Conservation (phyloP, 75 land plant genomes). For the Adiantum capillusveneris region DNA sequence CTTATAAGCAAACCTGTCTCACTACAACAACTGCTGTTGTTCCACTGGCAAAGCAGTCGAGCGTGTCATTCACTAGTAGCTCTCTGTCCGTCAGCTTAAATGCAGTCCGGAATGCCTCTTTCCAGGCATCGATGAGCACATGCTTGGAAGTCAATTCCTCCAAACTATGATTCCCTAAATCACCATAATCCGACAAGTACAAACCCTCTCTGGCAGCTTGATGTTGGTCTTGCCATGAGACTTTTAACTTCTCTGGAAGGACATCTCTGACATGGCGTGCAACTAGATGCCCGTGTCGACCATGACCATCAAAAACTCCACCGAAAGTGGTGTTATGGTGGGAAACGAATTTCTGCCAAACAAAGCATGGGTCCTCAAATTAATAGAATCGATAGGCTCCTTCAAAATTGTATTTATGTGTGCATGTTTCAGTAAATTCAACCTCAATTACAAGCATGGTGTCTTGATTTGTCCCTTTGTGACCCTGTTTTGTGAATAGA, state of each 20-base stretch:
- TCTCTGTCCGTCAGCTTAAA: constrained; percentile 24
- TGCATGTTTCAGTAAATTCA: background rate
- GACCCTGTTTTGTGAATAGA: too few species aligned
- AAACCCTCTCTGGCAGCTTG: background rate
- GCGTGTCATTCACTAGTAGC: constrained; percentile 18
- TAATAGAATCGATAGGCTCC: background rate
- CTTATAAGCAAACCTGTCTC: constrained; percentile 14
- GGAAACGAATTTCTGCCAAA: constrained; percentile 51
- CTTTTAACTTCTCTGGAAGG: constrained; percentile 49
- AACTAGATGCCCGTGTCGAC: constrained; percentile 68
- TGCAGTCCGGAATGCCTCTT: constrained; percentile 13
- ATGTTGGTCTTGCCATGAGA: constrained; percentile 28
- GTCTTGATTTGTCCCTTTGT: too few species aligned
- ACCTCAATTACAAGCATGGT: too few species aligned
- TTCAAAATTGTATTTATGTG: background rate
- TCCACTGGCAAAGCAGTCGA: constrained; percentile 33
- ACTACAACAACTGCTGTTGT: constrained; percentile 26
- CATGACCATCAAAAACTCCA: constrained; percentile 88
- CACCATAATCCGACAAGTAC: too few species aligned
- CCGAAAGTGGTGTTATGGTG: constrained; percentile 52
- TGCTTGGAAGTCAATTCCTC: too few species aligned
- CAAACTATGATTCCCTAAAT: too few species aligned
- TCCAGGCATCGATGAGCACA: constrained; percentile 17
- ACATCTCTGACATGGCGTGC: constrained; percentile 59
- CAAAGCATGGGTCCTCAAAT: background rate